A percentile compares a stretch with the other conserved stretches of the same genome.
These are phyloP conservation scores for Chrysoporthe deuterocubensis DNA, from an alignment of 2,329 filamentous ascomycete species.

Conservation along the genomic window DNA sequence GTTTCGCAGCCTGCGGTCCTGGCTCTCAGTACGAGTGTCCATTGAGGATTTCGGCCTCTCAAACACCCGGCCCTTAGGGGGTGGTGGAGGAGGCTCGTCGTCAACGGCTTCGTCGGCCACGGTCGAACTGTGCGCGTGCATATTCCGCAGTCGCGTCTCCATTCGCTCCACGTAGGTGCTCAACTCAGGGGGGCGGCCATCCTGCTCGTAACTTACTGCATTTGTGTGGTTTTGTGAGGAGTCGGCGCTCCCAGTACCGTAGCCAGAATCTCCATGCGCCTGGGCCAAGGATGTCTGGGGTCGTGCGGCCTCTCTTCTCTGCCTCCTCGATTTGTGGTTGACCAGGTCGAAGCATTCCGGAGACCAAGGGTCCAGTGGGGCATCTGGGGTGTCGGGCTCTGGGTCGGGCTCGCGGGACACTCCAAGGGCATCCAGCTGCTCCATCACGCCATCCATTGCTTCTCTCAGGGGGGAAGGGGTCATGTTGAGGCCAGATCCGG, in stretches of 20 bases:
- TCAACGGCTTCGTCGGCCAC: constrained; percentile 41
- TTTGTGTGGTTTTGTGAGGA: constrained; percentile 55
- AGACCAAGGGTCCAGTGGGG: constrained; percentile 76
- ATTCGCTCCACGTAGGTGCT: constrained; percentile 90
- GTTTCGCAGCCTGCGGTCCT: constrained; percentile 56
- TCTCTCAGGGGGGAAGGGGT: constrained; percentile 91
- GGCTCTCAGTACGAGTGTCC: constrained; percentile 44
- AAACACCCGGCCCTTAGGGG: constrained; percentile 57
- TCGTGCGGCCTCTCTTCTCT: constrained; percentile 42
- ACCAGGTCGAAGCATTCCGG: constrained; percentile 79
- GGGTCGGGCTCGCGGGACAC: constrained; percentile 60
- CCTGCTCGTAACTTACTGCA: constrained; percentile 45
- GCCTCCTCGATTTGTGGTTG: constrained; percentile 45
- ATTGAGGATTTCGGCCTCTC: constrained; percentile 64
- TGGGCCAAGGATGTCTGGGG: constrained; percentile 79
- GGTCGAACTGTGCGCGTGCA: constrained; percentile 65
- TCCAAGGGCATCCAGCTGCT: constrained; percentile 86
- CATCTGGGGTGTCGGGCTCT: constrained; percentile 58
- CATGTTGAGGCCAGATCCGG: constrained; percentile 57
- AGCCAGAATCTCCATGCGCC: constrained; percentile 60
- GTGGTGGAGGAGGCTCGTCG: constrained; percentile 62
- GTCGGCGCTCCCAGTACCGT: constrained; percentile 59
- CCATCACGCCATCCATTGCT: constrained; percentile 98
- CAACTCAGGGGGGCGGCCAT: constrained; percentile 69
- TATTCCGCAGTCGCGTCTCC: constrained; percentile 77